Conservation (phyloP, 2,329 filamentous ascomycete genomes). For the Macrophomina phaseolina region DNA sequence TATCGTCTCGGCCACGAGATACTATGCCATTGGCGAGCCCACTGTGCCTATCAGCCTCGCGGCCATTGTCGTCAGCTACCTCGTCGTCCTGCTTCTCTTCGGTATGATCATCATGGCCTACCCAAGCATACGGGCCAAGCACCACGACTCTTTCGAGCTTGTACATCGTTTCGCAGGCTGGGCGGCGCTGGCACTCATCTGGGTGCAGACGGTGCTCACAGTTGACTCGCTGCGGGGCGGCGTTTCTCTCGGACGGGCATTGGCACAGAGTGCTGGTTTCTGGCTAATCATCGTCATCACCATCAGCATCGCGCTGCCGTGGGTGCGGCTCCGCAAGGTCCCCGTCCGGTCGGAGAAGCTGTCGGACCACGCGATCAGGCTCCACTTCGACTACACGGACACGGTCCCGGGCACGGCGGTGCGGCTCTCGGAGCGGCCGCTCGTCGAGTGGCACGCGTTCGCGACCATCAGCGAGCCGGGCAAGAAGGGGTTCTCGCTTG, state of each 20-base stretch:
- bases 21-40: constrained; percentile 32
- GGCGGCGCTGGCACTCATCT: constrained; percentile 40
- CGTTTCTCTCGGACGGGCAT: constrained; percentile 43
- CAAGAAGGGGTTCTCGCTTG: constrained; percentile 36
- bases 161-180: constrained; percentile 45
- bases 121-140: constrained; percentile 34
- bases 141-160: constrained; percentile 43
- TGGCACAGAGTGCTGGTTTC: constrained; percentile 60
- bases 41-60: constrained; percentile 29
- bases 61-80: constrained; percentile 33
- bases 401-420: constrained; percentile 13
- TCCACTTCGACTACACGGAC: constrained; percentile 54
- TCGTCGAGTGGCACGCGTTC: constrained; percentile 46
- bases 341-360: constrained; percentile 69
- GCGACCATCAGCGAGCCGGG: constrained; percentile 43
- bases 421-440: constrained; percentile 31
- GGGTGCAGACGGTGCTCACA: constrained; percentile 33
- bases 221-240: constrained; percentile 30
- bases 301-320: constrained; percentile 71
- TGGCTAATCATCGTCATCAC: constrained; percentile 75
- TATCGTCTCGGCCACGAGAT: constrained; percentile 37
- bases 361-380: constrained; percentile 72
- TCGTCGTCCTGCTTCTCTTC: constrained; percentile 33
- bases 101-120: constrained; percentile 37
- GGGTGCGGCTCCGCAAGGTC: constrained; percentile 73